Percentiles rank a stretch among this genome's conserved stretches.
These are phyloP conservation scores for Helicocarpus griseus DNA, from an alignment of 2,329 filamentous ascomycete species.

Conservation along the genomic window DNA sequence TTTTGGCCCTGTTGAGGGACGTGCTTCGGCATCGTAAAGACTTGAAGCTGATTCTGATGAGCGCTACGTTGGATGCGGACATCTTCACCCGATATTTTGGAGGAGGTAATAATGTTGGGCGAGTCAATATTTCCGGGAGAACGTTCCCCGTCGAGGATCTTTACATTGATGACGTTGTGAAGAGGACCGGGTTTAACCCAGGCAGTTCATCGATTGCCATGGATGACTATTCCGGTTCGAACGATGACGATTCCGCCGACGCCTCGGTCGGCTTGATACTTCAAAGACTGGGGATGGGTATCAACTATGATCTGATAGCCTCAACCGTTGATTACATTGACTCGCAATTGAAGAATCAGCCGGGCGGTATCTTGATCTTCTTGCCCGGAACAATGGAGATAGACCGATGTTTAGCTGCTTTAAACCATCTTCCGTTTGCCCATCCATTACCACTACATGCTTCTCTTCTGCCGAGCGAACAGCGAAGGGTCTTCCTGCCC, in stretches of 20 bases:
- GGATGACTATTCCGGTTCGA: slow-evolving; percentile 27
- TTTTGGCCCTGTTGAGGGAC: slow-evolving; percentile 77
- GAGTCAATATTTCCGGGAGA: slow-evolving; percentile 77
- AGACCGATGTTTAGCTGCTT: slow-evolving; percentile 61
- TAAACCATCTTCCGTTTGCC: slow-evolving; percentile 56
- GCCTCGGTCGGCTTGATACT: slow-evolving; percentile 55
- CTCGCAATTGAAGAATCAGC: slow-evolving; percentile 58
- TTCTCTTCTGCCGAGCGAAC: slow-evolving; percentile 78
- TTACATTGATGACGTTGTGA: slow-evolving; percentile 80
- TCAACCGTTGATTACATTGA: slow-evolving; percentile 77
- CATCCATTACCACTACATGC: slow-evolving; percentile 85
- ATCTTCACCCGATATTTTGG: slow-evolving; percentile 80
- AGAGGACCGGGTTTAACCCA: slow-evolving; percentile 61
- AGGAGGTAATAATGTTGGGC: slow-evolving; percentile 58
- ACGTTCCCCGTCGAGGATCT: slow-evolving; percentile 85
- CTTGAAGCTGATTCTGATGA: slow-evolving; percentile 90
- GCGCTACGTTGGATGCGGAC: slow-evolving; percentile 81
- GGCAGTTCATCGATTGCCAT: slow-evolving; percentile 22
- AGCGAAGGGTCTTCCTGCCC: slow-evolving; percentile 72
- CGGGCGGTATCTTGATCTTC: slow-evolving; percentile 91
- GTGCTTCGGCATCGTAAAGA: slow-evolving; percentile 65
- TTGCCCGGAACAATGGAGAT: slow-evolving; percentile 89
- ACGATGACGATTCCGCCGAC: slow-evolving; percentile 35
- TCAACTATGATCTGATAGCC: slow-evolving; percentile 83
- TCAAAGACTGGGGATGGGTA: slow-evolving; percentile 64